These are phyloP conservation scores for Leccinum pachyderme DNA, from an alignment of 1,284 basidiomycete genomes.

Conservation along the genomic window DNA sequence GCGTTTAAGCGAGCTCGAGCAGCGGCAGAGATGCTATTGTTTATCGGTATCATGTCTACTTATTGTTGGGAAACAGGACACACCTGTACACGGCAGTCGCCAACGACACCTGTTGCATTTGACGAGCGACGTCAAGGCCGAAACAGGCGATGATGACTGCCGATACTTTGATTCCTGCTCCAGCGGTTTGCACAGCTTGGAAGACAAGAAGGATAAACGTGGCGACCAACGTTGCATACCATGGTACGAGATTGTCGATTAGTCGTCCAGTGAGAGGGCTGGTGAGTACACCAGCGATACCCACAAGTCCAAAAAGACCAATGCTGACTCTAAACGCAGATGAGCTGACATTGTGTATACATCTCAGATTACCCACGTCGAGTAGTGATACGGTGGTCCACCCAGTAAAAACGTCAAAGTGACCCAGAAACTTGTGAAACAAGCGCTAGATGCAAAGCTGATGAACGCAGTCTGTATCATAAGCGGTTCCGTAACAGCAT, in stretches of 20 bases:
- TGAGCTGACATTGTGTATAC: conserved; percentile 2
- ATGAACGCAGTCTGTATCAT: conserved; percentile 62
- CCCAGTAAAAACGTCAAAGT: conserved; percentile 72
- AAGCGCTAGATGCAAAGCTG: conserved; percentile 54
- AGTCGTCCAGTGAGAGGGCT: conserved; percentile 60
- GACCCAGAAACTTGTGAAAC: conserved; percentile 66
- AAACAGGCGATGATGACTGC: conserved; percentile 51
- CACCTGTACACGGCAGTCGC: conserved; percentile 40
- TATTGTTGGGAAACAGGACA: background rate
- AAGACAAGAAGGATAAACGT: conserved; percentile 43
- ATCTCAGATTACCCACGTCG: conserved; percentile 45
- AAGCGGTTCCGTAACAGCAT: conserved; percentile 64
- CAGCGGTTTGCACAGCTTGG: conserved; percentile 54
- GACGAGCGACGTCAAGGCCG: conserved; percentile 45
- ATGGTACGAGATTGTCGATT: conserved; percentile 63
- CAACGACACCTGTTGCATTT: conserved; percentile 42
- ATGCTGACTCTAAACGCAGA: conserved; percentile 51
- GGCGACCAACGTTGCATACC: conserved; percentile 59
- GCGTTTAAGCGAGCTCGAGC: conserved; percentile 65
- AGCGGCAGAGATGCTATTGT: conserved; percentile 48
- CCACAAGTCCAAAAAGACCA: conserved; percentile 70
- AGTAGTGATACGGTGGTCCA: conserved; percentile 62
- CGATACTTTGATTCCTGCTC: conserved; percentile 55
- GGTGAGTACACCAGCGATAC: conserved; percentile 63
- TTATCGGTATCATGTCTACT: background rate